Percentiles rank a stretch among this genome's conserved stretches.
Evolutionary conservation across 2,329 filamentous ascomycete genomes (phyloP).

Genomic region (Neofusicoccum kwambonambiense): DNA sequence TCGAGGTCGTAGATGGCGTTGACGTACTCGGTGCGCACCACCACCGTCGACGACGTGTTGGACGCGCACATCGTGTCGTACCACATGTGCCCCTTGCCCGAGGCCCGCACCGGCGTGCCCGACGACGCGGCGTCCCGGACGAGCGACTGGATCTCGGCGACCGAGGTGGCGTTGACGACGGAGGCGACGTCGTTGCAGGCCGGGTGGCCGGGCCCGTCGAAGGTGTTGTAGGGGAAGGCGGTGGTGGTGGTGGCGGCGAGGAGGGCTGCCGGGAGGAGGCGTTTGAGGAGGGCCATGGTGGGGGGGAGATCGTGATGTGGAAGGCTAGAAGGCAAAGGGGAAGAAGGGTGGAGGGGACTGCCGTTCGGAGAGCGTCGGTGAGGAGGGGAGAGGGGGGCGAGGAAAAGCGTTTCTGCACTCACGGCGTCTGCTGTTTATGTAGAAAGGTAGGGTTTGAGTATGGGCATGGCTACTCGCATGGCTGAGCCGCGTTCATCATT

Average conservation of each 20-base stretch:
- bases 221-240: conserved; percentile 44
- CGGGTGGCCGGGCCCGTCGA: conserved; percentile 51
- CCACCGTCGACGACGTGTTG: conserved; percentile 48
- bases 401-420: too few relatives aligned
- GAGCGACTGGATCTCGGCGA: conserved; percentile 45
- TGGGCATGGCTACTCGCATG: too few relatives aligned
- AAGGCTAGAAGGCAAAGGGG: not conserved
- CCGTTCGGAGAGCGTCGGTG: too few relatives aligned
- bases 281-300: conserved; percentile 32
- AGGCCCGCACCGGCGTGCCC: conserved; percentile 47
- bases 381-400: too few relatives aligned
- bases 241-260: conserved; percentile 19
- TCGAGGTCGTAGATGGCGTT: conserved; percentile 48
- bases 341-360: not conserved
- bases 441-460: not conserved
- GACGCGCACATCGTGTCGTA: conserved; percentile 54
- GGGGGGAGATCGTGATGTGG: not conserved
- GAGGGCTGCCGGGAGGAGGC: conserved; percentile 34
- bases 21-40: conserved; percentile 48
- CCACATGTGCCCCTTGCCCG: conserved; percentile 54
- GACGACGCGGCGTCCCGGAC: conserved; percentile 43
- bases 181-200: conserved; percentile 48
- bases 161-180: conserved; percentile 46
- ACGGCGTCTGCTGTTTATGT: not conserved
- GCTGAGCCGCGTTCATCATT: not conserved